These are phyloP conservation scores for Chondrus crispus DNA, from an alignment of 23 red algal genomes.

Conservation along the genomic window DNA sequence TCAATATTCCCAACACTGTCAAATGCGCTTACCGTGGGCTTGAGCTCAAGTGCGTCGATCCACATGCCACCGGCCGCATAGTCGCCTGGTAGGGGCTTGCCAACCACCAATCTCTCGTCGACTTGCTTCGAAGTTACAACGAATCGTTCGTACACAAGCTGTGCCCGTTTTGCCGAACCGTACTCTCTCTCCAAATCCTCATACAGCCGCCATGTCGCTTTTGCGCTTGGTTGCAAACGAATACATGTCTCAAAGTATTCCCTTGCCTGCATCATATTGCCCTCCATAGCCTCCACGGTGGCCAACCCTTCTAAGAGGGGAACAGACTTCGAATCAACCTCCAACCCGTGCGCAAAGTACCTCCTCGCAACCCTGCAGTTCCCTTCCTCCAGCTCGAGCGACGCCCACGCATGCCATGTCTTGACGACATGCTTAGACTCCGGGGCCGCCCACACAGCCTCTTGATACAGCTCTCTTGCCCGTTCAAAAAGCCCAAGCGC, in stretches of 20 bases:
- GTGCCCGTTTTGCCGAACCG: constrained; percentile 23
- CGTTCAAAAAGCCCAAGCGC: constrained; percentile 27
- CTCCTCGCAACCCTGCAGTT: not conserved
- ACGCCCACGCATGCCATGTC: constrained; percentile 50
- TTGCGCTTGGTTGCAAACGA: not conserved
- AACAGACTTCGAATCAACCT: not conserved
- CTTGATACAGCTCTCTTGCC: constrained; percentile 70
- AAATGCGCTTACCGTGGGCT: constrained; percentile 30
- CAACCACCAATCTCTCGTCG: constrained; percentile 6
- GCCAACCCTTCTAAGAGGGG: constrained; percentile 22
- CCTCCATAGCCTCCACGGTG: not conserved
- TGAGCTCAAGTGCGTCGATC: constrained; percentile 52
- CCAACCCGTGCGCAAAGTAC: constrained; percentile 32
- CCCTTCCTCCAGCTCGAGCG: not conserved
- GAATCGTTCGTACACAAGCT: constrained; percentile 22
- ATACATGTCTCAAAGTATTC: constrained; percentile 6
- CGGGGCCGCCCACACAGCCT: constrained; percentile 41
- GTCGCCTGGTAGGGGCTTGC: constrained; percentile 45
- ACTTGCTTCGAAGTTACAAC: not conserved
- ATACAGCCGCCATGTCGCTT: constrained; percentile 35
- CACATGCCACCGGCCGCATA: constrained; percentile 58
- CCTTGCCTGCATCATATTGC: constrained; percentile 14
- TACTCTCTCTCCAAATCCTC: constrained; percentile 39
- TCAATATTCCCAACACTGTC: constrained; percentile 7
- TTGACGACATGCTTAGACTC: constrained; percentile 18